These are phyloP conservation scores for Extremus antarcticus DNA, from an alignment of 495 filamentous ascomycete genomes.

Conservation along the genomic window DNA sequence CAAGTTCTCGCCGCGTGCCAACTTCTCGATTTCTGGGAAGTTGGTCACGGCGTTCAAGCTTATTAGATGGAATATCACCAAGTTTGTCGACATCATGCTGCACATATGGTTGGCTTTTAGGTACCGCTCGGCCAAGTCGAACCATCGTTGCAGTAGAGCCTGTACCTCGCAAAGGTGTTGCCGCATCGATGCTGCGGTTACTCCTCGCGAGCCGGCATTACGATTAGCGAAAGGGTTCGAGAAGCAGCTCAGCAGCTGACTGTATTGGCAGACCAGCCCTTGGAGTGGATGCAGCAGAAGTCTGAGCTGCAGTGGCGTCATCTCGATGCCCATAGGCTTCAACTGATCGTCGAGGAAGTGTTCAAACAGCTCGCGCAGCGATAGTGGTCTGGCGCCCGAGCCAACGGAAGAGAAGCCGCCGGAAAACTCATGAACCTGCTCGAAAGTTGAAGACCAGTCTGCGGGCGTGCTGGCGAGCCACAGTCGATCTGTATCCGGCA, in stretches of 20 bases:
- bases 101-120: slow-evolving; percentile 29
- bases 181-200: slow-evolving; percentile 42
- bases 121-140: slow-evolving; percentile 38
- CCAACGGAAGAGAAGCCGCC: slow-evolving; percentile 31
- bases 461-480: slow-evolving; percentile 37
- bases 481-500: slow-evolving; percentile 44
- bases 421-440: slow-evolving; percentile 39
- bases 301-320: slow-evolving; percentile 31
- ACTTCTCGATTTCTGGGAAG: slow-evolving; percentile 47
- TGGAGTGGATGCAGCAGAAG: slow-evolving; percentile 33
- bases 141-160: slow-evolving; percentile 46
- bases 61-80: slow-evolving; percentile 55
- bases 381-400: slow-evolving; percentile 36
- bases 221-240: slow-evolving; percentile 27
- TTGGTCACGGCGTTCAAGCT: slow-evolving; percentile 48
- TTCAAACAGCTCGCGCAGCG: slow-evolving; percentile 47
- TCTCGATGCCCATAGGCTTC: slow-evolving; percentile 28
- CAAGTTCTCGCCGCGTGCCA: slow-evolving; percentile 43
- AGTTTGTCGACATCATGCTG: slow-evolving; percentile 39
- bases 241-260: slow-evolving; percentile 33
- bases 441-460: slow-evolving; percentile 41
- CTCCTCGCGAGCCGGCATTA: slow-evolving; percentile 26
- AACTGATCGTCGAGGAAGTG: slow-evolving; percentile 33
- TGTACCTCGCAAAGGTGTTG: slow-evolving; percentile 45
- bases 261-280: slow-evolving; percentile 30